Base-by-base conservation (phyloP, 1,284 basidiomycete genomes). In the Malassezia slooffiae region DNA sequence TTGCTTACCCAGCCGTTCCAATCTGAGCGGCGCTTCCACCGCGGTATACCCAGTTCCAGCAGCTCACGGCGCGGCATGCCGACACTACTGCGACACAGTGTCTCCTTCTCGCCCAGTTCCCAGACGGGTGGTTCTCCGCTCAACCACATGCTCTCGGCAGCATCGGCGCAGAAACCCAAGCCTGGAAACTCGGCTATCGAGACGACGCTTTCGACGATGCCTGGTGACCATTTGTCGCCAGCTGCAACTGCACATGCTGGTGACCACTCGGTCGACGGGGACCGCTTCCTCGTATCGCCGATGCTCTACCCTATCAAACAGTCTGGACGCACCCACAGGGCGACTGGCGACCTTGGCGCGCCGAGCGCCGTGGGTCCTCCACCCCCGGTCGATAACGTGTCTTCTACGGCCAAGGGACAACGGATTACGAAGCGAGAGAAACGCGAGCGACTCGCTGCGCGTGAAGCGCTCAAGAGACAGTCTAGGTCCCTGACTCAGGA, bases 1-100 rank as follows among this genome's bases (percentile, higher is more conserved):
- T 43, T 64, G 37, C 52, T 67, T 11, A 62, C 56, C 1, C 53
- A 48, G 24, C 28, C 46, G 6, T 31, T 39, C 22, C 23, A n/a
- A 19, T 17, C 23, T 13, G 23, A 24, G 2, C 24, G 26, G 21
- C 21, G n/a, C 19, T 34, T 30, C 11, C 20, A 33, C n/a, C n/a
- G n/a, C n/a, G n/a, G n/a, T n/a, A n/a, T n/a, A n/a, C n/a, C n/a
- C n/a, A n/a, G n/a, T n/a, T n/a, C n/a, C n/a, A n/a, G n/a, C n/a
- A n/a, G n/a, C n/a, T n/a, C n/a, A n/a, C n/a, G n/a, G n/a, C n/a
- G n/a, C n/a, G n/a, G n/a, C n/a, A n/a, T n/a, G n/a, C n/a, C n/a
- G n/a, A n/a, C n/a, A n/a, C n/a, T n/a, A n/a, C n/a, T n/a, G n/a
- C n/a, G n/a, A n/a, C n/a, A n/a, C n/a, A n/a, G n/a, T n/a, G n/a